phyloP scores from a whole-genome alignment of 768 basidiomycete species.

The Boletus reticulatus region DNA sequence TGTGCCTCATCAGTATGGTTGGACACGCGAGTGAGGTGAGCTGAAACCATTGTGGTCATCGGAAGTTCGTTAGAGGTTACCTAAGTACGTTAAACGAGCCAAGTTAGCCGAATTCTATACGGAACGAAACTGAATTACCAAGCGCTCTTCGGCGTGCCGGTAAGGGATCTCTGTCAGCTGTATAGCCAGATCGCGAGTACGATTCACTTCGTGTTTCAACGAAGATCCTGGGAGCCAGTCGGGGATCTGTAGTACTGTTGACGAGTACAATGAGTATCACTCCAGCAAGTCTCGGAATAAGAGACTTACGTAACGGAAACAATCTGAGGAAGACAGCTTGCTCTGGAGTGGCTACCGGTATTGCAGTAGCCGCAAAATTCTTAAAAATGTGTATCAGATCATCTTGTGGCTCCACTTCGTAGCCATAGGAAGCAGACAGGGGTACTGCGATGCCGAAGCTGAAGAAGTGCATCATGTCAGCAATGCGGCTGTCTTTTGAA shows the following conservation, averaged over 20 bases:
- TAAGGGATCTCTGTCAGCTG: not conserved
- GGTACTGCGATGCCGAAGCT: not conserved
- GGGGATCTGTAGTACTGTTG: conserved; percentile 21
- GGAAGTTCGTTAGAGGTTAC: not conserved
- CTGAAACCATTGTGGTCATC: not conserved
- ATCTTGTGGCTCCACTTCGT: not conserved
- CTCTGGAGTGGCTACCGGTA: not conserved
- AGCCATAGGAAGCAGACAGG: conserved; percentile 1
- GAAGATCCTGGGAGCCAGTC: conserved; percentile 12
- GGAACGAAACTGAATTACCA: not conserved
- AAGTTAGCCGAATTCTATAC: not conserved
- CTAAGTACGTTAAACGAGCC: not conserved
- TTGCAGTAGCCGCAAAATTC: not conserved
- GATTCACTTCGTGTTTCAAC: conserved; percentile 1
- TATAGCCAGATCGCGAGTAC: not conserved
- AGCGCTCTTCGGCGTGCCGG: not conserved
- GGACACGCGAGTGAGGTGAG: not conserved
- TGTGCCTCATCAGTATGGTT: too few relatives aligned
- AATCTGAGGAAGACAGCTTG: not conserved
- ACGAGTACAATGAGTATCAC: not conserved
- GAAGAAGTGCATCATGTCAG: not conserved
- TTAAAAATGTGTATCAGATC: not conserved
- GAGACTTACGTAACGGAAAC: conserved; percentile 5
- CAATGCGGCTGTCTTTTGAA: not conserved
- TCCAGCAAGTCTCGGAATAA: not conserved